Evolutionary conservation across 2,329 filamentous ascomycete genomes (phyloP).

Genomic region (Hymenoscyphus salicellus): DNA sequence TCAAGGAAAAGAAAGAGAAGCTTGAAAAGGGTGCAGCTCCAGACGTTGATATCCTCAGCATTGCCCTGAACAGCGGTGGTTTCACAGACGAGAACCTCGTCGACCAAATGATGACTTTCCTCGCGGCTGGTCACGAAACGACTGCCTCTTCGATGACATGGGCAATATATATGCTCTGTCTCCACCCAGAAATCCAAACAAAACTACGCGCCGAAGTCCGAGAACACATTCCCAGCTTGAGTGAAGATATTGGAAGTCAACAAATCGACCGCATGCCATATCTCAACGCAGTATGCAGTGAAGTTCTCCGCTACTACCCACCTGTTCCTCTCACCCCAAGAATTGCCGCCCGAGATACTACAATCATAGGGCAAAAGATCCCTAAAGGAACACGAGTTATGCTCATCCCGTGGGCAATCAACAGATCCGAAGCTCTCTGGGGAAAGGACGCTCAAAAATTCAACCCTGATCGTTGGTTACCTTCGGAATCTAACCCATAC

Average conservation of each 20-base stretch:
- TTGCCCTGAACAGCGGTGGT: constrained; percentile 71
- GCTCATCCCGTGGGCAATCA: constrained; percentile 63
- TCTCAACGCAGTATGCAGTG: constrained; percentile 74
- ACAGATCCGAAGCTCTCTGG: constrained; percentile 69
- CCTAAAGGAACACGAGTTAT: constrained; percentile 69
- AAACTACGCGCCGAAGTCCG: constrained; percentile 68
- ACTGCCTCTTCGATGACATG: constrained; percentile 74
- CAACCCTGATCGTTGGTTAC: constrained; percentile 74
- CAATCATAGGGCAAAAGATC: constrained; percentile 61
- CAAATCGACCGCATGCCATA: constrained; percentile 75
- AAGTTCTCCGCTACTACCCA: constrained; percentile 69
- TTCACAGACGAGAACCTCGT: constrained; percentile 79
- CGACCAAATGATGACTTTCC: constrained; percentile 67
- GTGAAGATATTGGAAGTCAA: constrained; percentile 46
- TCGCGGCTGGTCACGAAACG: constrained; percentile 79
- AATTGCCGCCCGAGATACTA: constrained; percentile 60
- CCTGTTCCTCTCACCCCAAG: constrained; percentile 72
- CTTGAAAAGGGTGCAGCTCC: constrained; percentile 48
- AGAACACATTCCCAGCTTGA: constrained; percentile 51
- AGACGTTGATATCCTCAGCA: constrained; percentile 73
- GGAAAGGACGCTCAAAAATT: constrained; percentile 72
- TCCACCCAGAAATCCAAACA: constrained; percentile 61
- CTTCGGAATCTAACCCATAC: constrained; percentile 35
- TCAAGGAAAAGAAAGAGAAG: constrained; percentile 64
- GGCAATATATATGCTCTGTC: constrained; percentile 67